Evolutionary conservation across 2,329 filamentous ascomycete species (phyloP).

Genomic region (Fusarium sp.): DNA sequence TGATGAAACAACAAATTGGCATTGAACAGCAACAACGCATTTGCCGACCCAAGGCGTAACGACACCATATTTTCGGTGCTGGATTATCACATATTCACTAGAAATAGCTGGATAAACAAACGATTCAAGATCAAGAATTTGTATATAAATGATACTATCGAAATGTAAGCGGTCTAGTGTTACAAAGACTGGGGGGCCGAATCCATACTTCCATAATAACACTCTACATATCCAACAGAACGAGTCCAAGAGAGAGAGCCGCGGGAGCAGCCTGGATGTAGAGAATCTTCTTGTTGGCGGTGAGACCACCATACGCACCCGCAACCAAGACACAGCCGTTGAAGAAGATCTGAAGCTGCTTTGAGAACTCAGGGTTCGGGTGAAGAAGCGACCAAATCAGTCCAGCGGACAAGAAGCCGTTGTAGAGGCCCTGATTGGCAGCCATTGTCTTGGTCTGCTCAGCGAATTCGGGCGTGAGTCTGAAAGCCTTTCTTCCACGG

Average conservation of each 20-base stretch:
- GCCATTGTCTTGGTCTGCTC: constrained; percentile 55
- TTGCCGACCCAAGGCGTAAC: background rate
- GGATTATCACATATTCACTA: background rate
- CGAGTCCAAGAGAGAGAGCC: constrained; percentile 42
- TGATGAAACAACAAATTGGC: background rate
- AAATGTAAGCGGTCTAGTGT: background rate
- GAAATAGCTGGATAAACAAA: background rate
- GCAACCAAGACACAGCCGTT: constrained; percentile 56
- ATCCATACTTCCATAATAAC: background rate
- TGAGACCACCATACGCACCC: constrained; percentile 56
- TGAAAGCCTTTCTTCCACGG: constrained; percentile 56
- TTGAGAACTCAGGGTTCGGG: constrained; percentile 52
- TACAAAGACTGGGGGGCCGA: background rate
- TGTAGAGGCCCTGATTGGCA: constrained; percentile 63
- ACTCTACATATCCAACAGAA: constrained; percentile 38
- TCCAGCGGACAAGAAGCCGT: constrained; percentile 61
- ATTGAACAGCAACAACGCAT: background rate
- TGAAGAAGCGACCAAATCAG: constrained; percentile 59
- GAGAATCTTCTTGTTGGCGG: constrained; percentile 53
- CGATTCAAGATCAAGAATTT: background rate
- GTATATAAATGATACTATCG: background rate
- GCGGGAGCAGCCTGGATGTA: constrained; percentile 52
- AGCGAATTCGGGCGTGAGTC: constrained; percentile 56
- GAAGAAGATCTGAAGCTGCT: constrained; percentile 59
- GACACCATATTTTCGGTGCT: no score